Evolutionary conservation across 345 rosid genomes (phyloP), one percentile per base, ranked within the genome.

Genomic region (Boechera stricta): DNA sequence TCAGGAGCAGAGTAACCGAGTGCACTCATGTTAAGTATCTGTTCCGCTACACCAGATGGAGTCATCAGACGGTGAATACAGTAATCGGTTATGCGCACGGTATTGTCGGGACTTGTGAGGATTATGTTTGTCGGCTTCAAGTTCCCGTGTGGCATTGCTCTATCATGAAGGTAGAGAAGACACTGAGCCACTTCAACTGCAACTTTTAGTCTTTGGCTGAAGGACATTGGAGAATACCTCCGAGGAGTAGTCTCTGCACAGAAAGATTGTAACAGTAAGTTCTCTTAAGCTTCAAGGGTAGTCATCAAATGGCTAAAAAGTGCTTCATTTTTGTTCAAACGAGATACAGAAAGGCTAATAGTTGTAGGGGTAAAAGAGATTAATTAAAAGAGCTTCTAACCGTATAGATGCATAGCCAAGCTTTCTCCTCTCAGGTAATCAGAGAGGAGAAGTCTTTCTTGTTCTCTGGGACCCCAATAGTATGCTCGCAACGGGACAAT

Each of bases 381-480:
- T 54, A 13, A 28, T 10, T 51, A 35, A 9, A 62, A 72, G 66
- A 71, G 74, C 33, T 56, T 77, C 89, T 87, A 58, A 94, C 98
- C 98, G 44, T 94, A 92, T 41, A 92, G 89, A 88, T 92, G 98
- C 75, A 88, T 77, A 33, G 91, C 93, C 85, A 94, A 85, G 86
- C 97, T 90, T 85, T 92, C 98, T 51, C 97, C 96, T n/a, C 78
- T 86, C 57, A 86, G 78, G 83, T 87, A 94, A 77, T 90, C 95
- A 21, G 97, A 88, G 7, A 92, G 83, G 62, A 94, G 93, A 78
- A 92, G 98, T 67, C 98, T 83, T 72, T 94, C 98, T 67, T 92
- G 97, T 80, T 94, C 97, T 76, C 95, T 87, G 10, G 95, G 97
- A 7, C 98, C 97, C 97, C 97, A 92, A 72, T 94, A 94, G 82